Percentiles rank a stretch among this genome's conserved stretches.
These are phyloP conservation scores for Piper longum DNA, from an alignment of 164 flowering plant species.

Conservation along the genomic window DNA sequence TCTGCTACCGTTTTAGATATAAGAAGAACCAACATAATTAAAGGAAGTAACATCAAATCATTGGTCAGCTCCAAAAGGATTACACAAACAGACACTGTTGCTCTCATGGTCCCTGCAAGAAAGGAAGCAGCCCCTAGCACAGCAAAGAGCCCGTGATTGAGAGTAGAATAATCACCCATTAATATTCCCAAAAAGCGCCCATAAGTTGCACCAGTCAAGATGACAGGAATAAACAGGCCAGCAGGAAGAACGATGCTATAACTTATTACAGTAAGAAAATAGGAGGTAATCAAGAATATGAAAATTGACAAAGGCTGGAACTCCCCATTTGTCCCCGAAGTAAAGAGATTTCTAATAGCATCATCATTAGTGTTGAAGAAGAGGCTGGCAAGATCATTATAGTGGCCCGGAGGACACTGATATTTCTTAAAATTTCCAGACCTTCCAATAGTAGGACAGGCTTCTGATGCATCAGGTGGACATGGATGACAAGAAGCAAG, in stretches of 20 bases:
- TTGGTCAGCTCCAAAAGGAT: conserved; percentile 74
- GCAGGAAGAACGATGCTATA: conserved; percentile 72
- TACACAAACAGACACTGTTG: conserved; percentile 78
- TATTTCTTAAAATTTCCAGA: conserved; percentile 77
- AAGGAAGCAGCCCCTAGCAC: conserved; percentile 47
- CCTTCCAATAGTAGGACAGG: conserved; percentile 84
- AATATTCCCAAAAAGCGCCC: conserved; percentile 79
- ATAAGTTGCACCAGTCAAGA: conserved; percentile 76
- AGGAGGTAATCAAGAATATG: conserved; percentile 56
- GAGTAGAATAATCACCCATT: conserved; percentile 33
- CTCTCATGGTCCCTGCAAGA: conserved; percentile 91
- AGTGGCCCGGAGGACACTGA: conserved; percentile 69
- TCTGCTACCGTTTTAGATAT: conserved; percentile 87
- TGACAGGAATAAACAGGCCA: conserved; percentile 82
- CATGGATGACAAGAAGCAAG: conserved; percentile 68
- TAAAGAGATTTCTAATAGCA: conserved; percentile 79
- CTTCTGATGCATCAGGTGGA: conserved; percentile 50
- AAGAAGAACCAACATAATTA: conserved; percentile 82
- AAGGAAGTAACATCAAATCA: conserved; percentile 62
- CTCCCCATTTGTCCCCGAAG: conserved; percentile 50
- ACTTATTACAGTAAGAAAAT: conserved; percentile 46
- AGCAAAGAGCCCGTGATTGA: conserved; percentile 75
- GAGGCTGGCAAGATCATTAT: conserved; percentile 93
- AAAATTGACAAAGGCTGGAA: conserved; percentile 46
- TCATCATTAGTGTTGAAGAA: conserved; percentile 90